Conservation (phyloP, 805 yeast species). For the Nakazawaea siamensis region DNA sequence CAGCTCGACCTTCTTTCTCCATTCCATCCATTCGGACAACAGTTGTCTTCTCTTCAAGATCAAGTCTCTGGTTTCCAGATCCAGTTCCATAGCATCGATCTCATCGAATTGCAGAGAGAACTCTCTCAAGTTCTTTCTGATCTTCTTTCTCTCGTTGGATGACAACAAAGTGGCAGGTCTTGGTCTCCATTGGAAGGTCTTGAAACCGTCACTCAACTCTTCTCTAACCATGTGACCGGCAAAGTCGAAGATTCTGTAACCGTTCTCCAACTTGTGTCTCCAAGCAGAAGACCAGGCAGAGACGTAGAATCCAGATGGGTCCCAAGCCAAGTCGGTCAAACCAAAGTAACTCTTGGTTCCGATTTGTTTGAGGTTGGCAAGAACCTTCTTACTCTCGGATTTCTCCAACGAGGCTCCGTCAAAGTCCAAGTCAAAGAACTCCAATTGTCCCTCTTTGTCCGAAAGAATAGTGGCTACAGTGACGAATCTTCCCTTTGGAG, state of each 20-base stretch:
- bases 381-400: constrained; percentile 34
- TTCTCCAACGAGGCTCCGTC: constrained; percentile 45
- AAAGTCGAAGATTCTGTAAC: constrained; percentile 80
- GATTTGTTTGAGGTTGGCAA: constrained; percentile 53
- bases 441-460: constrained; percentile 48
- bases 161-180: constrained; percentile 77
- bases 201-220: constrained; percentile 75
- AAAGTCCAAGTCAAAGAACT: constrained; percentile 79
- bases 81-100: constrained; percentile 91
- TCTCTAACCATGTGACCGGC: constrained; percentile 72
- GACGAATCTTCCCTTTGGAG: constrained; percentile 89
- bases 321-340: constrained; percentile 85
- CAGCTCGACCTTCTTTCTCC: constrained; percentile 50
- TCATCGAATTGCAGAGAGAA: constrained; percentile 92
- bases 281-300: constrained; percentile 84
- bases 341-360: constrained; percentile 63
- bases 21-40: constrained; percentile 78
- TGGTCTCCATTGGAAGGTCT: constrained; percentile 94
- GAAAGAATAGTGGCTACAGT: constrained; percentile 37
- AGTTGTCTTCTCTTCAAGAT: constrained; percentile 76
- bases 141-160: constrained; percentile 78
- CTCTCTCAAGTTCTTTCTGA: constrained; percentile 81
- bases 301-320: constrained; percentile 88
- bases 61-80: constrained; percentile 83
- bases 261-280: constrained; percentile 82